These are phyloP conservation scores for Clavispora phyllophila DNA, from an alignment of 805 yeast species.

Conservation along the genomic window DNA sequence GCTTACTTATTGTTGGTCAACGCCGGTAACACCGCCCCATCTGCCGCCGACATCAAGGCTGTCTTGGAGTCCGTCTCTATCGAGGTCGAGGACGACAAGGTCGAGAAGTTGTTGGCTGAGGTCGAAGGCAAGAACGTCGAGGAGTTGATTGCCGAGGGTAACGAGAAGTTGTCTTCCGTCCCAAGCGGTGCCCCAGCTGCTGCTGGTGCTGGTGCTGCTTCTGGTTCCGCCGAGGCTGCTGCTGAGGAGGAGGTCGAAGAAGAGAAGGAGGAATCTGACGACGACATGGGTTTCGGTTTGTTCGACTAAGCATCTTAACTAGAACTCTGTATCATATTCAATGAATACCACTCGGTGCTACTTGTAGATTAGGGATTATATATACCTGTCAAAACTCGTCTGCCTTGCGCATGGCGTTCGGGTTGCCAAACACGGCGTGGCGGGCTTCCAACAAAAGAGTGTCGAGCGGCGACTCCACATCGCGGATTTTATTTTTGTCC, in stretches of 20 bases:
- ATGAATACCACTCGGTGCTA: slow-evolving; percentile 1
- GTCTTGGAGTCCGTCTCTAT: slow-evolving; percentile 38
- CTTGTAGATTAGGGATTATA: neutral
- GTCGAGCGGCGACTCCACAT: slow-evolving; percentile 29
- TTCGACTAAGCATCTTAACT: slow-evolving; percentile 21
- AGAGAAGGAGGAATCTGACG: slow-evolving; percentile 23
- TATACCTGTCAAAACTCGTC: slow-evolving; percentile 8
- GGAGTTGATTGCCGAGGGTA: slow-evolving; percentile 35
- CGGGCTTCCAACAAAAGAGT: slow-evolving; percentile 38
- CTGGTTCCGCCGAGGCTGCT: slow-evolving; percentile 20
- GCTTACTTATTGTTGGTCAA: slow-evolving; percentile 44
- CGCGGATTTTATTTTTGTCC: slow-evolving; percentile 19
- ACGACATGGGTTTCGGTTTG: slow-evolving; percentile 32
- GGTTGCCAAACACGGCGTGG: slow-evolving; percentile 75
- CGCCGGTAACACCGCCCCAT: slow-evolving; percentile 43
- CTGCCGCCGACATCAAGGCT: slow-evolving; percentile 37
- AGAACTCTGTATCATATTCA: slow-evolving; percentile 9
- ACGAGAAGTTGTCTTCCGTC: slow-evolving; percentile 32
- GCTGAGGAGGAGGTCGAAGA: slow-evolving; percentile 24
- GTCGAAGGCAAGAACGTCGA: slow-evolving; percentile 32
- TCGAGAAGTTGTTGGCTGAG: slow-evolving; percentile 30
- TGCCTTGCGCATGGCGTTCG: slow-evolving; percentile 61
- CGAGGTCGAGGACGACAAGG: slow-evolving; percentile 32
- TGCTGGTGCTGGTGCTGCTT: slow-evolving; percentile 22
- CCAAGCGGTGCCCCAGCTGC: slow-evolving; percentile 31